Conservation (phyloP, 2,329 filamentous ascomycete genomes). For the Apiospora aurea region DNA sequence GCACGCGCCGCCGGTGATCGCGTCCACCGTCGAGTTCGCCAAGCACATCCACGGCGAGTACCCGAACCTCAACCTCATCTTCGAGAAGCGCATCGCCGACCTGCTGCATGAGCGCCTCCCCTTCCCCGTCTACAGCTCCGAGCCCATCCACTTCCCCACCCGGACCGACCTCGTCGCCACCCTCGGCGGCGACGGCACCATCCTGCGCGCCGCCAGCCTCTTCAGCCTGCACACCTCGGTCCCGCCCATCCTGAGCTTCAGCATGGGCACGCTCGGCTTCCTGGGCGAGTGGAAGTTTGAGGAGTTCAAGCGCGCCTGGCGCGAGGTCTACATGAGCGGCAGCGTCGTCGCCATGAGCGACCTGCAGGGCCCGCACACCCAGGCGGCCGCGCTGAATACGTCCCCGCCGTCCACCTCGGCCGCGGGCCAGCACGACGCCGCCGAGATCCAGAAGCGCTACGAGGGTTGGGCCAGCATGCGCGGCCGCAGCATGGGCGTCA, state of each 20-base stretch:
- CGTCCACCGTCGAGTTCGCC: conserved; percentile 62
- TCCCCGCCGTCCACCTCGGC: conserved; percentile 37
- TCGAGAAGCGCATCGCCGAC: conserved; percentile 78
- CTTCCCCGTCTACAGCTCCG: conserved; percentile 74
- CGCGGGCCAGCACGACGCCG: conserved; percentile 37
- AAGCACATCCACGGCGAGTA: conserved; percentile 83
- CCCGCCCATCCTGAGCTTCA: conserved; percentile 91
- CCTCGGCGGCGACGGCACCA: conserved; percentile 91
- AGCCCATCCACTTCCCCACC: conserved; percentile 63
- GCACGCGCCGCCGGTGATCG: conserved; percentile 59
- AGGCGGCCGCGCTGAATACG: conserved; percentile 28
- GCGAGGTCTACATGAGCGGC: conserved; percentile 87
- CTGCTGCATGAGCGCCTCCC: conserved; percentile 73
- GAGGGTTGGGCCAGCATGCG: conserved; percentile 74
- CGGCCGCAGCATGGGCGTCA: conserved; percentile 81
- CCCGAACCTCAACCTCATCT: conserved; percentile 79
- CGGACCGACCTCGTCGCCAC: conserved; percentile 92
- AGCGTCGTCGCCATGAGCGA: conserved; percentile 59
- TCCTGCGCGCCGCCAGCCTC: conserved; percentile 83
- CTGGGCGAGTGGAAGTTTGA: conserved; percentile 95
- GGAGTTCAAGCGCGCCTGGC: conserved; percentile 90
- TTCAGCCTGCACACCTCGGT: conserved; percentile 84
- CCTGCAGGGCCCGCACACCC: conserved; percentile 49
- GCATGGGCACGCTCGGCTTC: conserved; percentile 96
- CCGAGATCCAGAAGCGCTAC: conserved; percentile 27